Evolutionary conservation across 2,329 filamentous ascomycete species (phyloP), one percentile per base, ranked within the genome.

Genomic region (Thermoascus crustaceus): DNA sequence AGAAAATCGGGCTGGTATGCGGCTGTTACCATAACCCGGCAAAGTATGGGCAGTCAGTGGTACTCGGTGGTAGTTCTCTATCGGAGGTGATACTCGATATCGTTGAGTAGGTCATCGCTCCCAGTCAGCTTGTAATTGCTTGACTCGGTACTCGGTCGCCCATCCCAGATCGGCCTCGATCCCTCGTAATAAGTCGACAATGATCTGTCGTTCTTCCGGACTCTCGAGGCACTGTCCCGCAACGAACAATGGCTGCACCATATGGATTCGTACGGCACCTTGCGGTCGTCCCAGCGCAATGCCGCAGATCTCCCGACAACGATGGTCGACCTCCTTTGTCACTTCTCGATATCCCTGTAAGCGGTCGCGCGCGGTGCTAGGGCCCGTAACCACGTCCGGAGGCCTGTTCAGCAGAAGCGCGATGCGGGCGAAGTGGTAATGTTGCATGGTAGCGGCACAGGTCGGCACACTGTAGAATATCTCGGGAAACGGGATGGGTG

Each of bases 391-490:
- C 0, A 69, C 71, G 38, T 79, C 70, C 10, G 70, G 65, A 1
- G 73, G 74, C 39, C 73, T 71, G 46, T 81, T 79, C 43, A 78
- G 67, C 8, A 78, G 64, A 0, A 82, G 53, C 4, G 79, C 66
- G 7, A 80, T 75, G 27, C 73, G 69, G 1, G 74, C 75, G 62
- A 81, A 80, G 47, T 81, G 73, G 44, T 78, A 80, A 40, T 69
- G 70, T 47, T 80, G 76, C 69, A 80, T 78, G 0, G 76, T 72
- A 3, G 74, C 72, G 0, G 74, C 76, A 52, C 75, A 80, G 54
- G 78, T 72, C 0, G 76, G 68, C 0, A 75, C 64, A 34, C 70
- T 69, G 50, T 76, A 79, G 68, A 76, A 80, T 5, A 77, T 66
- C 45, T 78, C 72, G 0, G 57, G 68, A 52, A 69, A 76, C 41